Evolutionary conservation across 2,329 filamentous ascomycete genomes (phyloP).

Genomic region (Penicillium sp.): DNA sequence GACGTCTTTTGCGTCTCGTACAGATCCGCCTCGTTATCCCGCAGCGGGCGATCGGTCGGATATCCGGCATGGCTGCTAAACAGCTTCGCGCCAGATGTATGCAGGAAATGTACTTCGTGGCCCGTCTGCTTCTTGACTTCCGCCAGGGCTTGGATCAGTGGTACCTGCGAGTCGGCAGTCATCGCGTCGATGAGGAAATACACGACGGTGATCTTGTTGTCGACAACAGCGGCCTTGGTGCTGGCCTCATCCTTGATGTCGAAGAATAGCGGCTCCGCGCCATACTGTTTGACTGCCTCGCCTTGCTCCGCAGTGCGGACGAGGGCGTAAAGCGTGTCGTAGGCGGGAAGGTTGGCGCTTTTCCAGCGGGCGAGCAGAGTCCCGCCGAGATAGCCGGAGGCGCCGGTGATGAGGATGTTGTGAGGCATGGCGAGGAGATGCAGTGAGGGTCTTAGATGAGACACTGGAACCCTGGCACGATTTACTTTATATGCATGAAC

Average conservation of each 20-base stretch:
- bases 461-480: too few relatives aligned
- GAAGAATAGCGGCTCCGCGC: constrained; percentile 44
- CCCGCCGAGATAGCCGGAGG: constrained; percentile 53
- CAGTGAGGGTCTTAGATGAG: too few relatives aligned
- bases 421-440: constrained; percentile 16
- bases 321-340: constrained; percentile 48
- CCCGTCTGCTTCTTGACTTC: constrained; percentile 45
- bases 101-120: constrained; percentile 50
- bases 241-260: constrained; percentile 38
- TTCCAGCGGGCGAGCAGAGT: constrained; percentile 45
- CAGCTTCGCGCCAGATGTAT: constrained; percentile 53
- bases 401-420: constrained; percentile 23
- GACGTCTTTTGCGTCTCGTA: constrained; percentile 47
- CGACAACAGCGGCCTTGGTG: constrained; percentile 40
- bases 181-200: constrained; percentile 49
- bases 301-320: constrained; percentile 50
- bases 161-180: constrained; percentile 2
- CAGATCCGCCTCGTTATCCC: constrained; percentile 46
- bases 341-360: constrained; percentile 39
- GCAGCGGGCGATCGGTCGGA: constrained; percentile 42
- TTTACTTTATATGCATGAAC: too few relatives aligned
- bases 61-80: constrained; percentile 51
- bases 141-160: constrained; percentile 48
- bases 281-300: constrained; percentile 45
- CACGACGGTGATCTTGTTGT: constrained; percentile 49